Conservation (phyloP, 106 monocot species). For the Gastrodia elata region DNA sequence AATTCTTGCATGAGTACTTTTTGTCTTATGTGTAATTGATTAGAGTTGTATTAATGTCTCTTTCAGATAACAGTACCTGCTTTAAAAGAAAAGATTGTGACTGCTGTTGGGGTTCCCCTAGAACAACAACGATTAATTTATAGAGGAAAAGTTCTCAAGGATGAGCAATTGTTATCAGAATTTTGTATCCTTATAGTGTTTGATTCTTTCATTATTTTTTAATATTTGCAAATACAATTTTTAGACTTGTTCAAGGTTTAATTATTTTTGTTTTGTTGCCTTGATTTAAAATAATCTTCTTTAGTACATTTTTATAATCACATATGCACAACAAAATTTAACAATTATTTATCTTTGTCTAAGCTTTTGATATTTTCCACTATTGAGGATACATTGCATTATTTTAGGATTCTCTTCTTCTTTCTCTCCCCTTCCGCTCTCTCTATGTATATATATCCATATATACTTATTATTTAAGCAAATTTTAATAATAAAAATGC, state of each 20-base stretch:
- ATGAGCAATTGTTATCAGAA: slow-evolving; percentile 71
- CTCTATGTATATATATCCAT: no score
- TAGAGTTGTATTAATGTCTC: neutral
- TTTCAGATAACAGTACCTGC: slow-evolving; percentile 49
- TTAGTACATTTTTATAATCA: neutral
- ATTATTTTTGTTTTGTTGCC: neutral
- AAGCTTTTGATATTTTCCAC: no score
- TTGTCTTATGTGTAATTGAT: neutral
- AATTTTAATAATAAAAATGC: no score
- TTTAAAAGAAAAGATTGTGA: slow-evolving; percentile 66
- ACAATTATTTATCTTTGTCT: no score
- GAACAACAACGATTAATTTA: slow-evolving; percentile 83
- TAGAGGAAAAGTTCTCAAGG: slow-evolving; percentile 84
- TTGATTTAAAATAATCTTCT: neutral
- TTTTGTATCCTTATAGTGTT: slow-evolving; percentile 67
- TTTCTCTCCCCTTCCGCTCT: no score
- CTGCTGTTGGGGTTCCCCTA: slow-evolving; percentile 47
- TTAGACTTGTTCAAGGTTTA: neutral
- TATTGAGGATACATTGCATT: no score
- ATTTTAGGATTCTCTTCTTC: no score
- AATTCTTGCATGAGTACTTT: neutral
- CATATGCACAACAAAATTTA: no score
- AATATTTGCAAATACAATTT: neutral
- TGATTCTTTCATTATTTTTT: neutral
- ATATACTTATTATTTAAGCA: no score